These are phyloP conservation scores for Leccinum aurantiacum DNA, from an alignment of 768 basidiomycete species.

Conservation along the genomic window DNA sequence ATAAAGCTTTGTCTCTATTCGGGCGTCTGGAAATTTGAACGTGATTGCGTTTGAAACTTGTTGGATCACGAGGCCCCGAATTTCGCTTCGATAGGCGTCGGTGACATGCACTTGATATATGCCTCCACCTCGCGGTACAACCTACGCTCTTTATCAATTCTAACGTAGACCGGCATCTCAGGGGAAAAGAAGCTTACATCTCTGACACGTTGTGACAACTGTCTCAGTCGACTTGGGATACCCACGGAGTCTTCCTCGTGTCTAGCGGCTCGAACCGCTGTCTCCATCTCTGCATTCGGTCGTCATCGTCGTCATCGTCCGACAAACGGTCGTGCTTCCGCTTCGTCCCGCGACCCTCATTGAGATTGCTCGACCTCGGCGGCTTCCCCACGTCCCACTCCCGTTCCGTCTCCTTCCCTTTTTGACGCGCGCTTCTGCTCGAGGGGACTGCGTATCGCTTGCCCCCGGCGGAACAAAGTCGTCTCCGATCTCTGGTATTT, in stretches of 20 bases:
- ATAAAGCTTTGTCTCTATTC: conserved; percentile 89
- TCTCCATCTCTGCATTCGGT: conserved; percentile 40
- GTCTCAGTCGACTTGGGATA: conserved; percentile 67
- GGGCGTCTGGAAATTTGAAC: conserved; percentile 72
- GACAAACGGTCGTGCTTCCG: conserved; percentile 46
- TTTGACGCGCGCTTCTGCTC: conserved; percentile 20
- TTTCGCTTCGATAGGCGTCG: conserved; percentile 79
- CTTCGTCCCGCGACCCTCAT: conserved; percentile 35
- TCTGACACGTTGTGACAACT: conserved; percentile 77
- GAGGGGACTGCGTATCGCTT: conserved; percentile 18
- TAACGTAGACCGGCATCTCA: conserved; percentile 8
- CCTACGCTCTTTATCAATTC: conserved; percentile 40
- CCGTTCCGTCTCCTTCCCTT: conserved; percentile 29
- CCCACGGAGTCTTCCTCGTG: conserved; percentile 68
- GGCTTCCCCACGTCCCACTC: conserved; percentile 43
- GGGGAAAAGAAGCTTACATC: conserved; percentile 52
- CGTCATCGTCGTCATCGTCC: conserved; percentile 43
- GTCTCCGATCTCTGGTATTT: conserved; percentile 23
- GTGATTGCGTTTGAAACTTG: conserved; percentile 67
- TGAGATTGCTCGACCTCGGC: conserved; percentile 21
- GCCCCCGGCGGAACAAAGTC: conserved; percentile 33
- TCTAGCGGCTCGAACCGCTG: conserved; percentile 52
- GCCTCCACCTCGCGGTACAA: conserved; percentile 84
- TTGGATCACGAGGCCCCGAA: conserved; percentile 70
- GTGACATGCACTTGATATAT: conserved; percentile 85